These are phyloP conservation scores for Magnaporthiopsis incrustans DNA, from an alignment of 2,329 filamentous ascomycete genomes.

Conservation along the genomic window DNA sequence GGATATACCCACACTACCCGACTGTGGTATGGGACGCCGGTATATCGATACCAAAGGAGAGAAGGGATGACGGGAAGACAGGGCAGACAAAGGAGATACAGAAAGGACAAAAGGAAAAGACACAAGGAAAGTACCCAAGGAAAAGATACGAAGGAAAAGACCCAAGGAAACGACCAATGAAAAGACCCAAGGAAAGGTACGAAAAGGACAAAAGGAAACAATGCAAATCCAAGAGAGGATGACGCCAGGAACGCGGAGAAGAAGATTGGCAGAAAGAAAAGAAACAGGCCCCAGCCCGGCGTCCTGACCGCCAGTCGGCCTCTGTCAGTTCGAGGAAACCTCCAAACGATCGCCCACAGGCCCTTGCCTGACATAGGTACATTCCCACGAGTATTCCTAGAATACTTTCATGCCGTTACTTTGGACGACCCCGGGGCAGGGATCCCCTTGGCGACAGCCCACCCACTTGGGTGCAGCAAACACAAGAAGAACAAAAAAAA, in stretches of 20 bases:
- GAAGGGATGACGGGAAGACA: not conserved
- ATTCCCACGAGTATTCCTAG: not conserved
- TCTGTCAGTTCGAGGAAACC: not conserved
- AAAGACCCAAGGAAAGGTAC: not conserved
- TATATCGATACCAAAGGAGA: not conserved
- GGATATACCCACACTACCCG: not conserved
- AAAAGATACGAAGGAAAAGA: not conserved
- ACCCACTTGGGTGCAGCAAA: not conserved
- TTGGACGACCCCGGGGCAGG: not conserved
- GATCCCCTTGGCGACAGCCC: no score
- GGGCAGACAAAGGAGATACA: not conserved
- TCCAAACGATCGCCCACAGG: not conserved
- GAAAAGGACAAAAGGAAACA: not conserved
- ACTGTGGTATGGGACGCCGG: not conserved
- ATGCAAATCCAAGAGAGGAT: not conserved
- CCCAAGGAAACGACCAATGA: no score
- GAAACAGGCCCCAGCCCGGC: not conserved
- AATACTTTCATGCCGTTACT: not conserved
- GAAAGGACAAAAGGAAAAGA: not conserved
- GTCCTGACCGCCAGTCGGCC: not conserved
- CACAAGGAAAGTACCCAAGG: not conserved
- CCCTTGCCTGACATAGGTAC: not conserved
- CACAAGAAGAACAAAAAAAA: not conserved
- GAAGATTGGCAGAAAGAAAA: not conserved
- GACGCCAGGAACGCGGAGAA: not conserved